Base-by-base conservation (phyloP, 495 filamentous ascomycete genomes). In the Penicillium argentinense region DNA sequence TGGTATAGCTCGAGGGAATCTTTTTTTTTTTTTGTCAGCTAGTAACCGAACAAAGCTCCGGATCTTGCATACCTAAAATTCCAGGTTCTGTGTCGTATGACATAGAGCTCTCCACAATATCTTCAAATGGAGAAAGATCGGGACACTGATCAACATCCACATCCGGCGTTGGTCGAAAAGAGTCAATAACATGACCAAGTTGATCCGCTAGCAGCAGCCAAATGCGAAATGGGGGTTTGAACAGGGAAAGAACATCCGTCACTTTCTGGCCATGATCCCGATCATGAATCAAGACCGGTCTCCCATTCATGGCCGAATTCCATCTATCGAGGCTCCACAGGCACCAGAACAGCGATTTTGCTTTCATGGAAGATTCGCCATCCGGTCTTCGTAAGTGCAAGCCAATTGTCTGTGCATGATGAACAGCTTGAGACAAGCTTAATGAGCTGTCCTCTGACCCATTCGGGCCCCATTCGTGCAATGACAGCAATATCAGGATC, bases 251-350 rank as follows among this genome's bases (percentile, higher is more conserved):
- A 12, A 58, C 46, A 26, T 58, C 66, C 18, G 28, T 25, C 5
- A 63, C 34, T 12, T 30, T 27, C 28, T 67, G 65, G 12, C 73
- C 64, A 19, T 77, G 56, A 48, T 87, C 84, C 19, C 72, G 57
- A 46, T 86, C 82, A 51, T 84, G 74, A 56, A 88, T 81, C 24
- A 84, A 51, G 16, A 83, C 51, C 6, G 83, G 81, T 13, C 83
- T 69, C 21, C 79, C 82, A 50, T 79, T 75, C 29, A 83, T 77
- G 8, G 76, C 73, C 2, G 76, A 69, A 25, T 78, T 79, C 18
- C 82, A 64, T 25, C 77, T 69, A 53, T 88, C 84, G 1, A 86
- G 59, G 14, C 77, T 75, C 75, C 81, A 86, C 5, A 86, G 49
- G 45, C 76, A 83, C 65, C 79, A 85, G 45, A 86, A 83, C 0